Evolutionary conservation across 176 grass and related monocot genomes (phyloP).

Genomic region (Rhynchospora breviuscula): DNA sequence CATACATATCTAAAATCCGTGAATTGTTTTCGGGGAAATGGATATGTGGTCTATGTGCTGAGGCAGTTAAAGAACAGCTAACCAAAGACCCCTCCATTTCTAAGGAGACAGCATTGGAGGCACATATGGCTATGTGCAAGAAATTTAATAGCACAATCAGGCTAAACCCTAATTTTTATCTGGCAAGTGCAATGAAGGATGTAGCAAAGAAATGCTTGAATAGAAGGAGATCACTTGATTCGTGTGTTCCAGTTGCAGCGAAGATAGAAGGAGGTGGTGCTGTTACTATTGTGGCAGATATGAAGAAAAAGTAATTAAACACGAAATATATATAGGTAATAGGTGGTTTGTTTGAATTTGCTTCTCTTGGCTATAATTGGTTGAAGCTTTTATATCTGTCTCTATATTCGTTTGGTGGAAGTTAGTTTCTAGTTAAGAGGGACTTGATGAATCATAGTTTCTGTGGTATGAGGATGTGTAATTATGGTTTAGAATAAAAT

Average conservation of each 20-base stretch:
- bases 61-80: conserved; percentile 74
- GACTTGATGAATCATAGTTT: neutral
- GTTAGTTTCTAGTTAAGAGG: neutral
- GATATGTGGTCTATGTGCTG: conserved; percentile 79
- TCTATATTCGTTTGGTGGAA: neutral
- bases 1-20: conserved; percentile 61
- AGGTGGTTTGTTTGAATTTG: neutral
- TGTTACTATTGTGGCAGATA: neutral
- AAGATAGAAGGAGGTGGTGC: neutral
- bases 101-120: conserved; percentile 45
- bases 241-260: neutral
- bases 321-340: neutral
- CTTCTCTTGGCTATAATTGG: neutral
- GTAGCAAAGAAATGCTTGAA: conserved; percentile 68
- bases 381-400: neutral
- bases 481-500: neutral
- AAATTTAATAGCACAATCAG: conserved; percentile 69
- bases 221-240: conserved; percentile 27
- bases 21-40: conserved; percentile 70
- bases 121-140: conserved; percentile 48
- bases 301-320: neutral
- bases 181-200: conserved; percentile 81
- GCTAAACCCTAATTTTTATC: conserved; percentile 74
- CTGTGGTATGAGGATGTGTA: neutral
- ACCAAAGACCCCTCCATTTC: conserved; percentile 35